phyloP scores from a whole-genome alignment of 305 asterid species.

The Fraxinus sp. region DNA sequence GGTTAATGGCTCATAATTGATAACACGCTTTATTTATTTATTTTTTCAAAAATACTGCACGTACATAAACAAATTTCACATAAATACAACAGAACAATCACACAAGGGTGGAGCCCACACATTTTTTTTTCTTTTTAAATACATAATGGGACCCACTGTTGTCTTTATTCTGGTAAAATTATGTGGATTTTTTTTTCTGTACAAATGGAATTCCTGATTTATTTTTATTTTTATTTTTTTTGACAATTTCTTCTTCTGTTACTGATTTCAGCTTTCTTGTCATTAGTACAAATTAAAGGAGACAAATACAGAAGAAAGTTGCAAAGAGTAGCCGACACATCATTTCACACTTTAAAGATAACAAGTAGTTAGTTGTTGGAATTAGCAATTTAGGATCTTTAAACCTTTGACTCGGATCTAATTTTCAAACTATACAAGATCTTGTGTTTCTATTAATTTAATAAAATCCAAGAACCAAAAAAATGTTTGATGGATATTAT shows the following conservation, averaged over 20 bases:
- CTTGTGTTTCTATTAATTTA: background rate
- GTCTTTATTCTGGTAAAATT: too few species aligned
- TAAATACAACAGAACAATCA: too few species aligned
- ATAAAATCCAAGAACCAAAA: background rate
- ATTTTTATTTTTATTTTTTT: too few species aligned
- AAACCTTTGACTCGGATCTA: slow-evolving; percentile 17
- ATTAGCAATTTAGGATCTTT: slow-evolving; percentile 6
- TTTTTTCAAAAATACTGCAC: too few species aligned
- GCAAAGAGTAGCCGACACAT: slow-evolving; percentile 1
- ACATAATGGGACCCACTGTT: too few species aligned
- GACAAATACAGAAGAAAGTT: slow-evolving; percentile 22
- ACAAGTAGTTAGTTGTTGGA: background rate
- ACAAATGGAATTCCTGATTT: background rate
- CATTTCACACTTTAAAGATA: background rate
- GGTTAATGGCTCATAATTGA: background rate
- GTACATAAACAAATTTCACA: too few species aligned
- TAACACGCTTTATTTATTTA: background rate
- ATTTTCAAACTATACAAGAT: background rate
- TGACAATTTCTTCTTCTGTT: background rate
- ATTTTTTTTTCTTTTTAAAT: too few species aligned
- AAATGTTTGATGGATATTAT: too few species aligned
- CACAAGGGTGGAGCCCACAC: too few species aligned
- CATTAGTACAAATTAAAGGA: slow-evolving; percentile 5
- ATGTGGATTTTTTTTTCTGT: too few species aligned
- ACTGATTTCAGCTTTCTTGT: background rate